A percentile compares a stretch with the other conserved stretches of the same genome.
Evolutionary conservation across 495 filamentous ascomycete genomes (phyloP).

Genomic region (Amphirosellinia nigrospora): DNA sequence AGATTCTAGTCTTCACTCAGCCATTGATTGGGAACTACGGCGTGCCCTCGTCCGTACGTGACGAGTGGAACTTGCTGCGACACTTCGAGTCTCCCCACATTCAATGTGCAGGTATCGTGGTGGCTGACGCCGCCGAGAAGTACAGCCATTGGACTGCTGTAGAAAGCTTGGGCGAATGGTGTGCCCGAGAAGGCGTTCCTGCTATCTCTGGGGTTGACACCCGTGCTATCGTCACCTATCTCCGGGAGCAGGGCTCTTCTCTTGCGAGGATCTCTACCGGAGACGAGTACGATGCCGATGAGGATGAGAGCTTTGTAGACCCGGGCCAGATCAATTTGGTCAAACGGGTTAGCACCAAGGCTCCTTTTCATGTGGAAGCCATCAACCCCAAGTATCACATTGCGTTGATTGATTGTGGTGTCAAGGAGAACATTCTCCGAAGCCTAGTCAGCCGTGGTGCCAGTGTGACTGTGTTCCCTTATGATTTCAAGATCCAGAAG

Average conservation of each 20-base stretch:
- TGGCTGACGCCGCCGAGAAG: conserved; percentile 88
- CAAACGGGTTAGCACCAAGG: conserved; percentile 93
- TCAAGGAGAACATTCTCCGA: conserved; percentile 99
- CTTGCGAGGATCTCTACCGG: conserved; percentile 94
- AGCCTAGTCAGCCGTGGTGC: conserved; percentile 87
- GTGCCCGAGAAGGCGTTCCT: conserved; percentile 91
- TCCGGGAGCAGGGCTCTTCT: conserved; percentile 95
- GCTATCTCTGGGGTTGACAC: conserved; percentile 98
- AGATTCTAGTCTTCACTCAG: conserved; percentile 98
- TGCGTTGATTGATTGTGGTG: conserved; percentile 95
- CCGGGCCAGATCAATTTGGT: conserved; percentile 96
- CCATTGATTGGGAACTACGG: conserved; percentile 99
- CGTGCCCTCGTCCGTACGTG: conserved; percentile 78
- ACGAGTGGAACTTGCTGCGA: conserved; percentile 78
- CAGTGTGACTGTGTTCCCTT: conserved; percentile 91
- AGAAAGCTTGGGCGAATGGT: conserved; percentile 91
- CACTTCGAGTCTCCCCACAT: conserved; percentile 98
- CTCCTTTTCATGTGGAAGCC: conserved; percentile 90
- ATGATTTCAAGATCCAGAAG: conserved; percentile 97
- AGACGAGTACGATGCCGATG: conserved; percentile 97
- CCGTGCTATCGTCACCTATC: conserved; percentile 90
- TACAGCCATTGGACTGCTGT: conserved; percentile 99
- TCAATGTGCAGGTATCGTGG: conserved; percentile 93
- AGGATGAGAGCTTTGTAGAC: conserved; percentile 95
- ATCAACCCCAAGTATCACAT: conserved; percentile 83